These are phyloP conservation scores for Daucus carota DNA, from an alignment of 129 eudicot genomes.

Conservation along the genomic window DH1_v3.0 NC_030383.2:3424501-3425000, in stretches of 20 bases:
- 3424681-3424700: slow-evolving; percentile 61
- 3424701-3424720: slow-evolving; percentile 54
- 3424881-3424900: slow-evolving; percentile 35
- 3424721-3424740: slow-evolving; percentile 26
- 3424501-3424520: slow-evolving; percentile 1
- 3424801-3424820: slow-evolving; percentile 62
- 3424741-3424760: neutral
- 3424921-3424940: slow-evolving; percentile 53
- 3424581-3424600: slow-evolving; percentile 29
- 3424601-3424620: slow-evolving; percentile 26
- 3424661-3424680: slow-evolving; percentile 26
- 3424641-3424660: slow-evolving; percentile 23
- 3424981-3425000: slow-evolving; percentile 25
- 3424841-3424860: slow-evolving; percentile 42
- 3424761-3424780: slow-evolving; percentile 23
- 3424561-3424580: slow-evolving; percentile 36
- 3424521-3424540: slow-evolving; percentile 12
- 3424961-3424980: slow-evolving; percentile 27
- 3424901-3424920: slow-evolving; percentile 75
- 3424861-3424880: slow-evolving; percentile 40
- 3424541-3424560: slow-evolving; percentile 15
- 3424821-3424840: slow-evolving; percentile 63
- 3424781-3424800: slow-evolving; percentile 77
- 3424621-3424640: slow-evolving; percentile 18
- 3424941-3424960: slow-evolving; percentile 18